Conservation (phyloP, 1,284 basidiomycete genomes). For the Jaminaea rosea region DNA sequence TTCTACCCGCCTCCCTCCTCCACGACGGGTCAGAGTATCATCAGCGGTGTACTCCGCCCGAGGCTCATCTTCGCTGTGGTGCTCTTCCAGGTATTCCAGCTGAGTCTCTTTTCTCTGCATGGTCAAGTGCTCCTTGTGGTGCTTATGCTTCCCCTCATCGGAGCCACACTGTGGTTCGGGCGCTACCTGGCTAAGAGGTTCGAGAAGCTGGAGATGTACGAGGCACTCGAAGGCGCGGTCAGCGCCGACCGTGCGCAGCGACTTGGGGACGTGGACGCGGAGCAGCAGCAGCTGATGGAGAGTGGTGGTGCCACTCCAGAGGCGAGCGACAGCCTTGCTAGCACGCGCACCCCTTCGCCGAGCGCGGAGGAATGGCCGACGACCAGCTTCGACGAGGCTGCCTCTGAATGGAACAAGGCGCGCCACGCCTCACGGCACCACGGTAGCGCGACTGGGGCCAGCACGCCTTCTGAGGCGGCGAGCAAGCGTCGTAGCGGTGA, state of each 20-base stretch:
- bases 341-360: not conserved
- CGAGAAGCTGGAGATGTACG: conserved; percentile 68
- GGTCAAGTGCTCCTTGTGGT: conserved; percentile 68
- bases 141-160: conserved; percentile 67
- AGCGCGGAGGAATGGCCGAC: not conserved
- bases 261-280: not conserved
- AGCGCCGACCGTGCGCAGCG: not conserved
- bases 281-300: not conserved
- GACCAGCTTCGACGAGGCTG: not conserved
- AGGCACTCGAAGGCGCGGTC: conserved; percentile 48
- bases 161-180: conserved; percentile 68
- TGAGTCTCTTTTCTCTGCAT: conserved; percentile 67
- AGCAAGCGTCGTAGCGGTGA: not conserved
- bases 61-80: conserved; percentile 44
- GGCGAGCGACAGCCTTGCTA: too few species aligned
- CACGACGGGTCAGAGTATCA: conserved; percentile 16
- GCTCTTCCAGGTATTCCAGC: conserved; percentile 43
- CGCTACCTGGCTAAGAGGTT: conserved; percentile 66
- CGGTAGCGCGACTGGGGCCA: not conserved
- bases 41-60: not conserved
- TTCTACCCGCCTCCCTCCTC: conserved; percentile 74
- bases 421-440: not conserved
- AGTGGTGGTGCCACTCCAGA: too few species aligned
- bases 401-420: not conserved
- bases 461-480: not conserved